Percentiles rank a stretch among this genome's conserved stretches.
Conservation (phyloP, 2,329 filamentous ascomycete species). For the Colletotrichum viniferum region DNA sequence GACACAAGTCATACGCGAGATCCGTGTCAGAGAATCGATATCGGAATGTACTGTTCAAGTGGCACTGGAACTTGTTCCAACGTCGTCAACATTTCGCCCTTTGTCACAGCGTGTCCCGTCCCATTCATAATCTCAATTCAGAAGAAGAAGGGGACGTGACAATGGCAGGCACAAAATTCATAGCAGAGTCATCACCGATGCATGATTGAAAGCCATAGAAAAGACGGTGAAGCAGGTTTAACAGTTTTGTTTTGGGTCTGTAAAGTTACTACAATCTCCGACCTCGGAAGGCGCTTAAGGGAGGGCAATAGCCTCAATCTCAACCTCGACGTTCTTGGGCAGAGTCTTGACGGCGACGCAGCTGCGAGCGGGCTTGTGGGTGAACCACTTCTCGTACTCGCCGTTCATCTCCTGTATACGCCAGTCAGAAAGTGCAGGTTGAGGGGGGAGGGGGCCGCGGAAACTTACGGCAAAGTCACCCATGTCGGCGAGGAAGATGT, state of each 20-base stretch:
- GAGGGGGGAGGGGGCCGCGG: too few species aligned
- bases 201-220: rapidly evolving
- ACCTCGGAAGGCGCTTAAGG: conserved; percentile 43
- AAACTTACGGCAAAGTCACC: conserved; percentile 71
- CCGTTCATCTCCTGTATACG: conserved; percentile 73
- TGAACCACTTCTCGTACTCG: conserved; percentile 83
- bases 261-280: background rate
- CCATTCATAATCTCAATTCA: background rate
- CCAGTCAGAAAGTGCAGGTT: background rate
- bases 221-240: background rate
- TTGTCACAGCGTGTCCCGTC: background rate
- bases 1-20: background rate
- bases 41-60: too few species aligned
- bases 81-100: background rate
- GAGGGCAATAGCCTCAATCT: conserved; percentile 88
- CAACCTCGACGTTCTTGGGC: conserved; percentile 83
- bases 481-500: conserved; percentile 93
- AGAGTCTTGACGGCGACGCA: conserved; percentile 91
- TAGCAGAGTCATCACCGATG: background rate
- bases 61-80: background rate
- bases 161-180: background rate
- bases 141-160: background rate
- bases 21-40: background rate
- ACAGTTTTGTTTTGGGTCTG: background rate
- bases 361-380: conserved; percentile 83